Evolutionary conservation across 2,329 filamentous ascomycete genomes (phyloP), one percentile per base, ranked within the genome.

Genomic region (Monilinia laxa): DNA sequence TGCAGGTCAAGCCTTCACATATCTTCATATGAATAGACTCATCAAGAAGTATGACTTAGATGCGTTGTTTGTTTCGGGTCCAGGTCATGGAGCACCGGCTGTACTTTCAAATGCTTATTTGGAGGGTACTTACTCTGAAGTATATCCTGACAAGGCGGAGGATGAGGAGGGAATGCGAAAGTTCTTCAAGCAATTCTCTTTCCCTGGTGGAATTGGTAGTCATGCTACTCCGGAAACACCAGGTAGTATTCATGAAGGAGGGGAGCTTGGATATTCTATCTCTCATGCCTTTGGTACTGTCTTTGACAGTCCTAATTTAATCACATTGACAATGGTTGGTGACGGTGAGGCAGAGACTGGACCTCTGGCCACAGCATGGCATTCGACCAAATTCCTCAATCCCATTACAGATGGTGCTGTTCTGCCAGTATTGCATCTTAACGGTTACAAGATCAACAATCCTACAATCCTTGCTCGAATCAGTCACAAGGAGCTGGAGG

Each of bases 361-460:
- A 0, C 90, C 90, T 23, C 80, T 93, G 56, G 90, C 90, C 35
- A 91, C 90, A 1, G 88, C 88, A 66, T 93, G 90, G 90, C 90
- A 93, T 79, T 90, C 88, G 78, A 93, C 85, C 75, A 93, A 93
- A 77, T 93, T 92, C 78, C 82, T 93, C 70, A 92, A 93, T 75
- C 90, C 90, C 5, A 89, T 91, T 71, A 88, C 85, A 0, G 90
- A 93, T 73, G 90, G 90, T 40, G 90, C 90, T 49, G 90, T 93
- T 10, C 82, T 93, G 1, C 90, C 90, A 0, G 87, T 93, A 7
- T 82, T 93, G 14, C 90, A 93, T 76, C 81, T 93, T 45, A 93
- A 93, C 73, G 90, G 90, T 57, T 93, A 93, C 83, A 93, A 93
- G 81, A 93, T 93, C 81, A 91, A 91, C 81, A 91, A 92, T 77